phyloP scores from a whole-genome alignment of 257 asterid species.

The Dorcoceras hygrometricum region DNA sequence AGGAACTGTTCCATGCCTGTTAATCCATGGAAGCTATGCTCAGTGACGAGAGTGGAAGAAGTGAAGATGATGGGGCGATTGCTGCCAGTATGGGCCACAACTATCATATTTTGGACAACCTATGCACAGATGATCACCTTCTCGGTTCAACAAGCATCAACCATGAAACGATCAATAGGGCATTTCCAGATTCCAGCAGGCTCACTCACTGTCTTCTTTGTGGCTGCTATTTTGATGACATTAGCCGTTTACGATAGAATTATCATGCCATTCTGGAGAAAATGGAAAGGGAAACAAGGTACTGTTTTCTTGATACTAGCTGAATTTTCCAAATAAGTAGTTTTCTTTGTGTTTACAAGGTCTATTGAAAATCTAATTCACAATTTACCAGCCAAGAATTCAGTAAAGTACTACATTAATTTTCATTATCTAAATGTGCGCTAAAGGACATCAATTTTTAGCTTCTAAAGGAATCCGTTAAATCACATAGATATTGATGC shows the following conservation, averaged over 20 bases:
- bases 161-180: conserved; percentile 70
- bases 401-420: too few species aligned
- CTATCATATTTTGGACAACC: conserved; percentile 89
- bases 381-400: too few species aligned
- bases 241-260: conserved; percentile 64
- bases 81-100: conserved; percentile 92
- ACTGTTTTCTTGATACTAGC: neutral
- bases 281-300: conserved; percentile 81
- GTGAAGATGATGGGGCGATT: conserved; percentile 83
- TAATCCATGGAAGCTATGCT: conserved; percentile 83
- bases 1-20: conserved; percentile 29
- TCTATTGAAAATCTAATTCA: too few species aligned
- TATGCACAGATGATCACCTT: conserved; percentile 96
- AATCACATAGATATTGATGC: too few species aligned
- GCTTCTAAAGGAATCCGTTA: too few species aligned
- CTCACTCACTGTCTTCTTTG: conserved; percentile 87
- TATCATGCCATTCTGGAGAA: conserved; percentile 79
- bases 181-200: conserved; percentile 80
- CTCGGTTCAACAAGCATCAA: conserved; percentile 85
- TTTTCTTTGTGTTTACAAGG: neutral
- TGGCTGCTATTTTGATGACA: conserved; percentile 67
- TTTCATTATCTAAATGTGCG: too few species aligned
- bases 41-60: conserved; percentile 86
- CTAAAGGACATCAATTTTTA: too few species aligned
- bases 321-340: neutral